Percentiles rank a stretch among this genome's conserved stretches.
Conservation (phyloP, 352 stramenopile genomes). For the Blastocystis sp. region DNA sequence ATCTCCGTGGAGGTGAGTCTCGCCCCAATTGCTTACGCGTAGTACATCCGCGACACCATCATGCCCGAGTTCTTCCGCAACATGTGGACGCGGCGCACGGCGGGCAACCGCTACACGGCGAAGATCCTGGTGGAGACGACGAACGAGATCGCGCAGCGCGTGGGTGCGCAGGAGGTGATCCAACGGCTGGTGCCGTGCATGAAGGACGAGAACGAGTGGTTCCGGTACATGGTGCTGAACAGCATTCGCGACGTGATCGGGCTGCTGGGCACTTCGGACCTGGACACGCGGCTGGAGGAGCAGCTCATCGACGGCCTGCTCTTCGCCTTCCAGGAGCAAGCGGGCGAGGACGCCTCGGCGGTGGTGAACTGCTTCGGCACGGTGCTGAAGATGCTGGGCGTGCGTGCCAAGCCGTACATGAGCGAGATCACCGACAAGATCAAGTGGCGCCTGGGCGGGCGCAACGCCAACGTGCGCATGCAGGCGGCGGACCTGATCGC, state of each 20-base stretch:
- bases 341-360: conserved; percentile 78
- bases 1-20: conserved; percentile 74
- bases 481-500: conserved; percentile 86
- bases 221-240: conserved; percentile 98
- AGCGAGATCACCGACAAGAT: conserved; percentile 96
- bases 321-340: conserved; percentile 96
- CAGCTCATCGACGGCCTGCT: conserved; percentile 98
- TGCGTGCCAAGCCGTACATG: conserved; percentile 94
- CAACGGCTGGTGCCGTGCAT: conserved; percentile 93
- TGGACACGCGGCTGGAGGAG: conserved; percentile 93
- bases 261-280: conserved; percentile 90
- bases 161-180: conserved; percentile 92
- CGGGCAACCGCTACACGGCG: conserved; percentile 93
- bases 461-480: conserved; percentile 94
- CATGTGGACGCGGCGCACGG: conserved; percentile 98
- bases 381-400: conserved; percentile 93
- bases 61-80: conserved; percentile 96
- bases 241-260: conserved; percentile 95
- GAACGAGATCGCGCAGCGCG: conserved; percentile 84
- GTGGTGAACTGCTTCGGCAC: conserved; percentile 97
- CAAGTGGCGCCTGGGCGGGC: conserved; percentile 99
- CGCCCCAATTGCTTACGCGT: conserved; percentile 66
- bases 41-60: conserved; percentile 94
- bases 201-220: conserved; percentile 98
- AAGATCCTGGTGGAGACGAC: conserved; percentile 97